phyloP scores from a whole-genome alignment of 495 filamentous ascomycete genomes.

The Aspergillus ostianus region DNA sequence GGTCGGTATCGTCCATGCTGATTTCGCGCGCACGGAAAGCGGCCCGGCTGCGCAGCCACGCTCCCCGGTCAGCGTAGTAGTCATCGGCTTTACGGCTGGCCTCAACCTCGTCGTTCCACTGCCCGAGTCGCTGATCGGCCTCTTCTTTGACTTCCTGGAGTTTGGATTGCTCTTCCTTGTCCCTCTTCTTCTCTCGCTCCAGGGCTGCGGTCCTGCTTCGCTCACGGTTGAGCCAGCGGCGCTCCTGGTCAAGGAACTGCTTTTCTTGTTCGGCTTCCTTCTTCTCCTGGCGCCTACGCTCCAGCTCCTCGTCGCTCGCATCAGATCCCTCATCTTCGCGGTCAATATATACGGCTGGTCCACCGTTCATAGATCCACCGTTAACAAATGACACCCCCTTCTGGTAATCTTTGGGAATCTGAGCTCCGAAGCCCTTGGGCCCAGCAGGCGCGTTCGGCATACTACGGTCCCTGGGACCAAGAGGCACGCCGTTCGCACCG shows the following conservation, averaged over 20 bases:
- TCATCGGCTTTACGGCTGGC: slow-evolving; percentile 67
- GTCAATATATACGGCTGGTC: slow-evolving; percentile 47
- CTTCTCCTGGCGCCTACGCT: slow-evolving; percentile 68
- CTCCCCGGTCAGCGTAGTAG: slow-evolving; percentile 81
- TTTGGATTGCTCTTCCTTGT: slow-evolving; percentile 64
- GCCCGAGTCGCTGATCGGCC: slow-evolving; percentile 67
- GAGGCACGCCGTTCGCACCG: slow-evolving; percentile 77
- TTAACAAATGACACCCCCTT: slow-evolving; percentile 87
- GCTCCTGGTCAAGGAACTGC: slow-evolving; percentile 79
- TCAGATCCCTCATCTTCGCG: slow-evolving; percentile 86
- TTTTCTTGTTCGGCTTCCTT: slow-evolving; percentile 74
- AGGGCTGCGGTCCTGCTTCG: slow-evolving; percentile 77
- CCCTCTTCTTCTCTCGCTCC: slow-evolving; percentile 76
- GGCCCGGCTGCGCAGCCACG: slow-evolving; percentile 81
- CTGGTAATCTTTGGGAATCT: slow-evolving; percentile 75
- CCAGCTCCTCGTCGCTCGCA: slow-evolving; percentile 82
- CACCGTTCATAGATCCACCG: slow-evolving; percentile 67
- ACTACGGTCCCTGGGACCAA: slow-evolving; percentile 73
- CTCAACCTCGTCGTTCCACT: slow-evolving; percentile 90
- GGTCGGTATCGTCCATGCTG: slow-evolving; percentile 76
- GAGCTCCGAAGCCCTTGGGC: slow-evolving; percentile 67
- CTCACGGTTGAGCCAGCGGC: slow-evolving; percentile 88
- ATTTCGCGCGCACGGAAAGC: slow-evolving; percentile 69
- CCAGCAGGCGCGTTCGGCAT: slow-evolving; percentile 78
- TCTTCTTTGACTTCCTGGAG: slow-evolving; percentile 61